Conservation (phyloP, 139 green algal species). For the Bryopsis sp. region DNA sequence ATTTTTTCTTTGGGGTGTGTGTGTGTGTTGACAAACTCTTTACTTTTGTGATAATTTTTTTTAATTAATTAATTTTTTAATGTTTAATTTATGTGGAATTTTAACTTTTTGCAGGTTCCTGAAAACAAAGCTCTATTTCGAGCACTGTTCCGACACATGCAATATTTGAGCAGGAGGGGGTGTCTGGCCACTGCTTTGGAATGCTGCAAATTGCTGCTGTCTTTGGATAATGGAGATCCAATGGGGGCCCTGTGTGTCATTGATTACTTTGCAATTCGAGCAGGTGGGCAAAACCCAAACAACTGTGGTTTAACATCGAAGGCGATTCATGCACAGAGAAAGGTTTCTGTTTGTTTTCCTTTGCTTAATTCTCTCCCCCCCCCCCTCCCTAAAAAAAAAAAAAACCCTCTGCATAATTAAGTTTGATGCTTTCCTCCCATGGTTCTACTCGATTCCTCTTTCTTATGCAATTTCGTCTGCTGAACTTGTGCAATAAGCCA, state of each 20-base stretch:
- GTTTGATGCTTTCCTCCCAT: too few species aligned
- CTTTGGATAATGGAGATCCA: constrained; percentile 72
- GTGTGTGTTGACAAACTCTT: not conserved
- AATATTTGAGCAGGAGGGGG: constrained; percentile 65
- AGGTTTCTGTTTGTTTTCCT: not conserved
- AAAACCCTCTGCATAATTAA: too few species aligned
- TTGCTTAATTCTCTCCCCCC: too few species aligned
- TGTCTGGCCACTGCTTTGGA: constrained; percentile 79
- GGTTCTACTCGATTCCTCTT: too few species aligned
- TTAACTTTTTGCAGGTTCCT: constrained; percentile 16
- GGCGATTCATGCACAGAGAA: not conserved
- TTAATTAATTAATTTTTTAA: not conserved
- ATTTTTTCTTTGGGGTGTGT: not conserved
- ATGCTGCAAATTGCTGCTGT: constrained; percentile 81
- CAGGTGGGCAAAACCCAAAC: constrained; percentile 26
- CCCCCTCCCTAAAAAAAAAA: too few species aligned
- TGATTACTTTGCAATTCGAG: constrained; percentile 83
- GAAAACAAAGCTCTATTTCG: constrained; percentile 75
- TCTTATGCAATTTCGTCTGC: too few species aligned
- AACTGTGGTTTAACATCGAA: not conserved
- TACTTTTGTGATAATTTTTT: not conserved
- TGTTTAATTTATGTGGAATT: not conserved
- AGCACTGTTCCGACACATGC: constrained; percentile 70
- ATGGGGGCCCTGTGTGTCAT: constrained; percentile 62
- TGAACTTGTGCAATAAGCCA: too few species aligned